A percentile compares a stretch with the other conserved stretches of the same genome.
These are phyloP conservation scores for Aureobasidium sp. DNA, from an alignment of 2,329 filamentous ascomycete genomes.

Conservation along the genomic window DNA sequence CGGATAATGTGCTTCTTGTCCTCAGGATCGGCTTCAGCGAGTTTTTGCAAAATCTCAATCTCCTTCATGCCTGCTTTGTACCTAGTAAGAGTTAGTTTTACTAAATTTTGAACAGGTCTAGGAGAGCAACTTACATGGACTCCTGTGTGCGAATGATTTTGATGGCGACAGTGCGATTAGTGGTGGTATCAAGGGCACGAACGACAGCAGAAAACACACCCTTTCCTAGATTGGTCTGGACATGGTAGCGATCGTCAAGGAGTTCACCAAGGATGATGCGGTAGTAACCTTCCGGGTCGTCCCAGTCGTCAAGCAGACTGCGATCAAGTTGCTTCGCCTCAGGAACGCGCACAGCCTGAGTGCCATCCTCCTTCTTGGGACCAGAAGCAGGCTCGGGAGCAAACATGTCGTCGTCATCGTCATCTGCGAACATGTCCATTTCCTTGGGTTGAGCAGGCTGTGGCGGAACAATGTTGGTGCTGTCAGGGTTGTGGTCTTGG, in stretches of 20 bases:
- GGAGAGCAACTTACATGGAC: slow-evolving; percentile 47
- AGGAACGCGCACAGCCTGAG: slow-evolving; percentile 40
- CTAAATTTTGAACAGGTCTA: background rate
- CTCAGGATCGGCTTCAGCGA: slow-evolving; percentile 76
- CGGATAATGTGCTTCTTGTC: slow-evolving; percentile 88
- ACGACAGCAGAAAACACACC: slow-evolving; percentile 98
- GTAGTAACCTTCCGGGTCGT: slow-evolving; percentile 94
- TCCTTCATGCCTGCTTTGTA: slow-evolving; percentile 89
- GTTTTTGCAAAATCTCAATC: slow-evolving; percentile 82
- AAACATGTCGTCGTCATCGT: slow-evolving; percentile 82
- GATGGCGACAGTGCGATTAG: slow-evolving; percentile 64
- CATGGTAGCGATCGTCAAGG: slow-evolving; percentile 79
- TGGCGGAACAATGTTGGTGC: background rate
- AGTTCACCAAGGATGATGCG: slow-evolving; percentile 89
- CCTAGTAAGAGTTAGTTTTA: slow-evolving; percentile 22
- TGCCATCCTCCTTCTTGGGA: slow-evolving; percentile 25
- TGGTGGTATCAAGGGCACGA: slow-evolving; percentile 69
- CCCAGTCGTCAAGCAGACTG: slow-evolving; percentile 82
- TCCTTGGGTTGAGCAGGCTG: slow-evolving; percentile 31
- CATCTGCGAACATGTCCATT: slow-evolving; percentile 56
- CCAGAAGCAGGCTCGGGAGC: slow-evolving; percentile 60
- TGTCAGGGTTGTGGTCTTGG: slow-evolving; percentile 16
- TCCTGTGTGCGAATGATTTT: slow-evolving; percentile 98
- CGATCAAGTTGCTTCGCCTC: slow-evolving; percentile 53
- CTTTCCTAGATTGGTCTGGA: slow-evolving; percentile 78